phyloP scores from a whole-genome alignment of 106 monocot genomes.

The Dactylorhiza incarnata region DNA sequence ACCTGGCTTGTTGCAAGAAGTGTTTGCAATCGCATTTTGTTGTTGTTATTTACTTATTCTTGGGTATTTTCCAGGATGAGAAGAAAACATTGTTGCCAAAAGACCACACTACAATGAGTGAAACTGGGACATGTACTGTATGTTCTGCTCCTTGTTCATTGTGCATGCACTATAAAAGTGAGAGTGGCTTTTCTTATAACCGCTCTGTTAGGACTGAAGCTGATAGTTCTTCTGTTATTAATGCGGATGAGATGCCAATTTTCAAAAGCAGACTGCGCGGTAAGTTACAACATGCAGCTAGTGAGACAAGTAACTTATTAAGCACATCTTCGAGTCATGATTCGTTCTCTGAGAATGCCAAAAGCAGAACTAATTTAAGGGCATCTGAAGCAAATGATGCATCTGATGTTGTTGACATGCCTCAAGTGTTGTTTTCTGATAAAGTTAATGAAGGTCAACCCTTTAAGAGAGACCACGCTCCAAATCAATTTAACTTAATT shows the following conservation, averaged over 20 bases:
- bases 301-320: constrained; percentile 36
- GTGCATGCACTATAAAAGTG: constrained; percentile 64
- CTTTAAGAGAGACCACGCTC: neutral
- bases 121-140: constrained; percentile 85
- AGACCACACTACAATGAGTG: constrained; percentile 11
- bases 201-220: constrained; percentile 25
- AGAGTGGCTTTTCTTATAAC: constrained; percentile 30
- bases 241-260: constrained; percentile 5
- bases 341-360: constrained; percentile 36
- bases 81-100: constrained; percentile 3
- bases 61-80: neutral
- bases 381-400: constrained; percentile 22
- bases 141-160: constrained; percentile 89
- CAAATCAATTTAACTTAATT: neutral
- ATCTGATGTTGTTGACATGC: constrained; percentile 49
- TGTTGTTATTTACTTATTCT: neutral
- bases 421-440: constrained; percentile 14
- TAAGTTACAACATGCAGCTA: constrained; percentile 16
- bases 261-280: constrained; percentile 24
- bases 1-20: neutral
- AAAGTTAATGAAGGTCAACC: neutral
- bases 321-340: constrained; percentile 36
- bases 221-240: constrained; percentile 30
- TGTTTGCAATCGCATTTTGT: neutral
- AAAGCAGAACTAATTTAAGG: constrained; percentile 34